Base-by-base conservation (phyloP, 805 yeast genomes). In the Zygosaccharomyces bailii region DNA sequence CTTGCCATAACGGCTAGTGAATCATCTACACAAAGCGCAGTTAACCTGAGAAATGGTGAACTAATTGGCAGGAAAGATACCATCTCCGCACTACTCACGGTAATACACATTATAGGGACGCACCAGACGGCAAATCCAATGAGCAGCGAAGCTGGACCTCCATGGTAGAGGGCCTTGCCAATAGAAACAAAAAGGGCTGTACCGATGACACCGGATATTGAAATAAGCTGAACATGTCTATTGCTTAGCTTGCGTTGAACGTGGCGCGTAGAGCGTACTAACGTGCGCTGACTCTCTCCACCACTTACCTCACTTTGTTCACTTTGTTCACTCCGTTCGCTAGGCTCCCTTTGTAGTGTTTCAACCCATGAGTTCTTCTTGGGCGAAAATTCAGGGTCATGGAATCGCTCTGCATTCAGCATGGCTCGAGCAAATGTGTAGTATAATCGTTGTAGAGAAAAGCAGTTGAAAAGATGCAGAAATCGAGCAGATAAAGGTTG, bases 201-300 rank as follows among this genome's bases (percentile, higher is more conserved):
- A 31, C 95, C 95, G 51, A 86, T 83, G 31, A 87, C 82, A 42
- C 91, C 93, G 14, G 91, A 88, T 18, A 86, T 81, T 9, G 87
- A 84, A 49, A 86, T 80, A 42, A 86, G 71, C 56, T 85, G 88
- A 19, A 86, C 80, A 66, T 88, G 96, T 46, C 95, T 70, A 42
- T 80, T 78, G 48, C 72, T 67, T 44, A 85, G 68, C 21, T 72
- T 71, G 36, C 91, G 64, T 17, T 37, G 40, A 17, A 37, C 40
- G 14, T 37, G 40, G n/a, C 40, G 27, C 11, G 40, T 37, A 9
- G 40, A 37, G 4, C 40, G 29, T 20, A 25, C 40, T n/a, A 37
- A 19, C 4, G 20, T n/a, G 13, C 16, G 21, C 9, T 48, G 49
- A 21, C 45, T 42, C 23, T 53, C 55, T 16, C 39, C 53, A 19